Evolutionary conservation across 257 asterid genomes (phyloP).

Genomic region (Agastache rugosa): DNA sequence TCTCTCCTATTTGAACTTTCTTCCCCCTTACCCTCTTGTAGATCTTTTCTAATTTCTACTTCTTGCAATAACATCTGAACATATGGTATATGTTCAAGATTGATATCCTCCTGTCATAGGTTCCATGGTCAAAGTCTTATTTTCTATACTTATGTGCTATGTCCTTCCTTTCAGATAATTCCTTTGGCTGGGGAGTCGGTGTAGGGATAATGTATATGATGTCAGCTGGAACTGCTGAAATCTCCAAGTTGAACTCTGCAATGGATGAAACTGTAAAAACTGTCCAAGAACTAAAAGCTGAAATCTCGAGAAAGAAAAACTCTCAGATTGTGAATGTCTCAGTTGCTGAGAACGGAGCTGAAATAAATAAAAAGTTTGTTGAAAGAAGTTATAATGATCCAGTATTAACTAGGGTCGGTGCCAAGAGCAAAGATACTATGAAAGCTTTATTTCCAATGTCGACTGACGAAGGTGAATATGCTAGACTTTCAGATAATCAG

Average conservation of each 20-base stretch:
- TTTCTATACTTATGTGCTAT: neutral
- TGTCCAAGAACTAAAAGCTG: constrained; percentile 68
- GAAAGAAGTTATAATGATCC: constrained; percentile 25
- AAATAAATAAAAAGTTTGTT: neutral
- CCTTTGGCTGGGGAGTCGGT: constrained; percentile 75
- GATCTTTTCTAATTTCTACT: neutral
- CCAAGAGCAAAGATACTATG: constrained; percentile 30
- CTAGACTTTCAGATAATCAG: constrained; percentile 30
- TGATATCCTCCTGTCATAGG: neutral
- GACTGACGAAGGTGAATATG: constrained; percentile 6
- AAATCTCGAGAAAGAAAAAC: constrained; percentile 52
- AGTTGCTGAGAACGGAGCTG: constrained; percentile 35
- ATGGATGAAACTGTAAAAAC: constrained; percentile 65
- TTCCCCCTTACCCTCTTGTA: neutral
- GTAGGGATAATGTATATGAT: constrained; percentile 79
- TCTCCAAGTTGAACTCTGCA: constrained; percentile 54
- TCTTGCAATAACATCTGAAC: neutral
- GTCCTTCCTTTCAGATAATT: constrained; percentile 50
- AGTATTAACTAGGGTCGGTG: neutral
- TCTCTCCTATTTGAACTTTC: neutral
- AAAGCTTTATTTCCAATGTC: neutral
- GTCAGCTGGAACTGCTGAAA: constrained; percentile 76
- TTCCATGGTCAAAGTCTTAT: neutral
- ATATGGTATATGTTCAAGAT: constrained; percentile 9
- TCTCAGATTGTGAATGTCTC: constrained; percentile 30